phyloP scores from a whole-genome alignment of 768 basidiomycete genomes.

The Russula earlei region DNA sequence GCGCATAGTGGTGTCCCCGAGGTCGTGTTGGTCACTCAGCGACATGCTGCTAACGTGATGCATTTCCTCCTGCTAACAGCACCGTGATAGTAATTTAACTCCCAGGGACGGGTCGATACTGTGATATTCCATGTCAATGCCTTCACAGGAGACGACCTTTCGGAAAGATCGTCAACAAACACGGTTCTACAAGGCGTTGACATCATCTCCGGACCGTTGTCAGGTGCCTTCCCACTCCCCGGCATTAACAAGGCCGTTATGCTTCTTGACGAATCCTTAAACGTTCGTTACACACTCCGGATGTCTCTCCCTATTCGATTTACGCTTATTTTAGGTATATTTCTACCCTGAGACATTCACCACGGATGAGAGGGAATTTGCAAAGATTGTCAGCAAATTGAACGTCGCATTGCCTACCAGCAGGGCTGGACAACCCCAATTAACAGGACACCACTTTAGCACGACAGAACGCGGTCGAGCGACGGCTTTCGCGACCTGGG shows the following conservation, averaged over 20 bases:
- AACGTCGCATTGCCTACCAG: conserved; percentile 49
- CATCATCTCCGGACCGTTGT: conserved; percentile 46
- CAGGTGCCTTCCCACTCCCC: conserved; percentile 49
- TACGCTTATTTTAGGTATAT: conserved; percentile 36
- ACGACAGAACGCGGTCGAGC: conserved; percentile 34
- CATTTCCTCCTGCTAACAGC: background rate
- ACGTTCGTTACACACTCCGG: conserved; percentile 36
- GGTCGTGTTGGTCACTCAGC: conserved; percentile 53
- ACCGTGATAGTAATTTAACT: conserved; percentile 4
- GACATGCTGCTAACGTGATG: conserved; percentile 50
- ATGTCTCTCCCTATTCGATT: background rate
- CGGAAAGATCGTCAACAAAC: conserved; percentile 26
- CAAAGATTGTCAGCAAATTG: conserved; percentile 35
- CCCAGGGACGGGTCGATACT: conserved; percentile 54
- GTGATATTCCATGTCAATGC: conserved; percentile 72
- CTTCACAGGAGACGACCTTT: conserved; percentile 60
- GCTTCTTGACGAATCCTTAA: conserved; percentile 67
- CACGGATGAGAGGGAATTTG: conserved; percentile 35
- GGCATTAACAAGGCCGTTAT: conserved; percentile 41
- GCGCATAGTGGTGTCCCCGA: conserved; percentile 40
- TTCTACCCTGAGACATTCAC: conserved; percentile 54
- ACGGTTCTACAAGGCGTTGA: conserved; percentile 49
- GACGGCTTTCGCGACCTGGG: conserved; percentile 59
- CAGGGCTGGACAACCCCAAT: conserved; percentile 32
- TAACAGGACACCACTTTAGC: conserved; percentile 50